Evolutionary conservation across 2,329 filamentous ascomycete genomes (phyloP), one percentile per base, ranked within the genome.

Genomic region (Cyphellophora attinorum): DNA sequence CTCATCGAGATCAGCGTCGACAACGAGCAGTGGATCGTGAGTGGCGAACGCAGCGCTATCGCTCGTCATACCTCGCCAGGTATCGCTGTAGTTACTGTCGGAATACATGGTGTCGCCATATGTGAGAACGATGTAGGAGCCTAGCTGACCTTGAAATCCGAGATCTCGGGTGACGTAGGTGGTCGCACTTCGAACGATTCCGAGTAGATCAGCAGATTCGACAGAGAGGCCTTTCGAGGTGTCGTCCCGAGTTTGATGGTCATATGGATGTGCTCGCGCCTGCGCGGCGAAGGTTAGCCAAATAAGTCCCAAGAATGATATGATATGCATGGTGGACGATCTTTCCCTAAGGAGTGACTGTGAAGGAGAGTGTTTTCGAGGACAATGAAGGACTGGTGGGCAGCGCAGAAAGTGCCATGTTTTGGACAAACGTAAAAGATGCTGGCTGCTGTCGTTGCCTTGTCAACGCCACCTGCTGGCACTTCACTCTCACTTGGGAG

Each of bases 31-130:
- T 5, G 48, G 43, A 30, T 49, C 33, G n/a, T 45, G 38, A 6
- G 42, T 45, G 4, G 48, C 48, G 17, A 49, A 29, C 4, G 48
- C 48, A 12, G 40, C 29, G 2, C 45, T 48, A 35, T 51, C 47
- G 39, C 47, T 48, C 8, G 42, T 47, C 45, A 51, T 51, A 3
- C 48, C 48, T 11, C 46, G 46, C 39, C 40, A 51, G 8, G 25
- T 39, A 31, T 49, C 45, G 18, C 34, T 45, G 34, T 46, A 40
- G 19, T 40, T 35, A 13, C 34, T 30, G 33, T 49, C 47, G 19
- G 36, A 43, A 34, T 41, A 51, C 16, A 51, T 11, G 2, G 48
- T 51, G 35, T 51, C 48, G 12, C 48, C 48, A 31, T 51, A 51
- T 21, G 37, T 48, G 13, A 51, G 41, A 11, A 48, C 31, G 12